These are phyloP conservation scores for Boletus sp. DNA, from an alignment of 1,284 basidiomycete genomes.

Conservation along the genomic window DNA sequence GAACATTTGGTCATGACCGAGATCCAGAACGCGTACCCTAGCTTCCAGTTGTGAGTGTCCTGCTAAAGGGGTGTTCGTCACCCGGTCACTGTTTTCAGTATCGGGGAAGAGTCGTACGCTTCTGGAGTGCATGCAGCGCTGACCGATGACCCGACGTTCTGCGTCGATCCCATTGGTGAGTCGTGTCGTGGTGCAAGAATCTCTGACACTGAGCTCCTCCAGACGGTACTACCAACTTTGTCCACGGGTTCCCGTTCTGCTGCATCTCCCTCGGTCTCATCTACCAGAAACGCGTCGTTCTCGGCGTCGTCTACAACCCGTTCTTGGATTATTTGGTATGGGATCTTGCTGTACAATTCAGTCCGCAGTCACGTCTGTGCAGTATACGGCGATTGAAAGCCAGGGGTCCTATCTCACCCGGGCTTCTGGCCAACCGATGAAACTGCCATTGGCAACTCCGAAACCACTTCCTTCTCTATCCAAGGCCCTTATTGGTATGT, in stretches of 20 bases:
- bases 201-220: not conserved
- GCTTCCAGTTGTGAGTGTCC: constrained; percentile 76
- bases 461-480: constrained; percentile 78
- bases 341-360: not conserved
- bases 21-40: constrained; percentile 71
- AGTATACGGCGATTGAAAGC: constrained; percentile 82
- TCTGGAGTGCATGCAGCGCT: constrained; percentile 73
- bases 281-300: constrained; percentile 75
- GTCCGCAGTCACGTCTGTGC: constrained; percentile 14
- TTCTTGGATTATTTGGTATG: constrained; percentile 80
- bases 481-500: constrained; percentile 76
- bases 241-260: constrained; percentile 90
- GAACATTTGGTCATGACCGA: constrained; percentile 82
- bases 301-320: constrained; percentile 93
- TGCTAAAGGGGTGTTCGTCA: constrained; percentile 9
- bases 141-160: constrained; percentile 89
- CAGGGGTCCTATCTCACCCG: constrained; percentile 79
- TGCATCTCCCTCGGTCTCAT: constrained; percentile 93
- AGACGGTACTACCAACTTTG: constrained; percentile 95
- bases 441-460: constrained; percentile 68
- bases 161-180: constrained; percentile 82
- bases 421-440: constrained; percentile 52
- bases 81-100: constrained; percentile 49
- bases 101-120: constrained; percentile 90
- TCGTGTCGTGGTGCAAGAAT: not conserved